Conservation (phyloP, 2,329 filamentous ascomycete genomes). For the Orbilia ellipsospora region DNA sequence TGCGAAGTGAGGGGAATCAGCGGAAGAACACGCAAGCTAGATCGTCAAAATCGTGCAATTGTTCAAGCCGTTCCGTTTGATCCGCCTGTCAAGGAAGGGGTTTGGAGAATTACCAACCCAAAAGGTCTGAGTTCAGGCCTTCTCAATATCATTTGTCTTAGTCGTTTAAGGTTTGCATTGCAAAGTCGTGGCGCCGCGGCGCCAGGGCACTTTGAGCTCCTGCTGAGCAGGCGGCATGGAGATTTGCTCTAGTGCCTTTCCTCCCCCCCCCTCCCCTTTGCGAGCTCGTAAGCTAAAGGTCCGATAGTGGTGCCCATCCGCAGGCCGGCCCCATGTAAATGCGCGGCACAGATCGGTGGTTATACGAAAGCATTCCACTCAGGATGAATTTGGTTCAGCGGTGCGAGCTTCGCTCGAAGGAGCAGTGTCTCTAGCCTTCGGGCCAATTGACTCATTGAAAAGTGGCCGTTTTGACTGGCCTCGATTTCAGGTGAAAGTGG, state of each 20-base stretch:
- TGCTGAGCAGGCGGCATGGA: slow-evolving; percentile 37
- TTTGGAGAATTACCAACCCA: slow-evolving; percentile 4
- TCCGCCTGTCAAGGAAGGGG: slow-evolving; percentile 41
- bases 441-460: slow-evolving; percentile 29
- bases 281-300: slow-evolving; percentile 42
- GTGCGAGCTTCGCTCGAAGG: slow-evolving; percentile 19
- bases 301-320: slow-evolving; percentile 6
- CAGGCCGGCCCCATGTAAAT: slow-evolving; percentile 48
- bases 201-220: slow-evolving; percentile 48
- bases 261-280: neutral
- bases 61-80: slow-evolving; percentile 48
- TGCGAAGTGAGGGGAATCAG: slow-evolving; percentile 18
- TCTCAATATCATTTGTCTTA: slow-evolving; percentile 20
- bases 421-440: slow-evolving; percentile 21
- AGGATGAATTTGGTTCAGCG: slow-evolving; percentile 40
- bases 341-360: slow-evolving; percentile 51
- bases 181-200: slow-evolving; percentile 39
- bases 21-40: slow-evolving; percentile 52
- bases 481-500: slow-evolving; percentile 7
- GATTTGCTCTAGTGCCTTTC: slow-evolving; percentile 47
- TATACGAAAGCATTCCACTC: slow-evolving; percentile 41
- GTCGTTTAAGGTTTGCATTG: slow-evolving; percentile 29
- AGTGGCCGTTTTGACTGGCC: slow-evolving; percentile 28
- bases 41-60: slow-evolving; percentile 47
- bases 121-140: slow-evolving; percentile 35